Conservation (phyloP, 139 green algal genomes). For the Tetradesmus lagerheimii region DNA sequence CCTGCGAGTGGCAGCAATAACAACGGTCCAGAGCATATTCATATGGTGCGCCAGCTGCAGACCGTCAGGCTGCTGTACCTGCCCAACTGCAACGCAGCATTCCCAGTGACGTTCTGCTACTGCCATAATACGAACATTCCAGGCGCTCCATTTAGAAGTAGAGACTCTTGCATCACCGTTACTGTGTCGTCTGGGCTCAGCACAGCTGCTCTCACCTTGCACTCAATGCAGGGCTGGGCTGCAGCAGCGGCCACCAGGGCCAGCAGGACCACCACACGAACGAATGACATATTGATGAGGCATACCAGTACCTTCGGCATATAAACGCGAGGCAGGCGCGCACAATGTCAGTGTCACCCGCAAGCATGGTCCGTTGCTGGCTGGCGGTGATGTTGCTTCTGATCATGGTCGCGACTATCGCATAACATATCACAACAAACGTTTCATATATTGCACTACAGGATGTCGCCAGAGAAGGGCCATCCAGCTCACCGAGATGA, state of each 20-base stretch:
- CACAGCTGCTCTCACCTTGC: constrained; percentile 18
- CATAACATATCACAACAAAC: too few relatives aligned
- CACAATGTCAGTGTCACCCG: neutral
- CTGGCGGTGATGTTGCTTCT: neutral
- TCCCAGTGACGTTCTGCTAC: neutral
- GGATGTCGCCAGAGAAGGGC: too few relatives aligned
- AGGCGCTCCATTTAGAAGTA: too few relatives aligned
- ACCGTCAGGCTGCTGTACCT: too few relatives aligned
- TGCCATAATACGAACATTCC: too few relatives aligned
- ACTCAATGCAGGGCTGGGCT: constrained; percentile 40
- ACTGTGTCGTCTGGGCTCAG: neutral
- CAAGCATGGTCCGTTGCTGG: neutral
- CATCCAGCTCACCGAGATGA: neutral
- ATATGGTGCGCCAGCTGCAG: neutral
- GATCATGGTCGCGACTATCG: neutral
- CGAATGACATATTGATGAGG: neutral
- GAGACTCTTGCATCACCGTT: too few relatives aligned
- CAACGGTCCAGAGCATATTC: neutral
- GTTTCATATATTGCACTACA: too few relatives aligned
- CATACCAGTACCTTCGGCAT: neutral
- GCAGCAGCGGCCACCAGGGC: neutral
- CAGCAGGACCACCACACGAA: neutral
- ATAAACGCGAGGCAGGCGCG: neutral
- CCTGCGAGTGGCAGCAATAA: neutral
- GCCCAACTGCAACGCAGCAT: neutral